phyloP scores from a whole-genome alignment of 2,329 filamentous ascomycete genomes.

The Alternaria arbusti region DNA sequence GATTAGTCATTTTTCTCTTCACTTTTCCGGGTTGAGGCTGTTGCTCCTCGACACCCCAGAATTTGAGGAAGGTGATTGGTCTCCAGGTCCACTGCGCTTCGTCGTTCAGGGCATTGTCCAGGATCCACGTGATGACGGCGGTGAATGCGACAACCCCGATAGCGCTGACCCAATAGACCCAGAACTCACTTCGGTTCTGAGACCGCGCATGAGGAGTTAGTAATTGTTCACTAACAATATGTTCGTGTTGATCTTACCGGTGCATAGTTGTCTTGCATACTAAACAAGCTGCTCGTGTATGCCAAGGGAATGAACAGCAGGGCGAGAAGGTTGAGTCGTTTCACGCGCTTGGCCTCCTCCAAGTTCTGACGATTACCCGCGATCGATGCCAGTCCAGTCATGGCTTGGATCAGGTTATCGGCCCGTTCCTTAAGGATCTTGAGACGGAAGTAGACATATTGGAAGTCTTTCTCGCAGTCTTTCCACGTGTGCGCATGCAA shows the following conservation, averaged over 20 bases:
- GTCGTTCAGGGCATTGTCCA: conserved; percentile 39
- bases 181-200: conserved; percentile 30
- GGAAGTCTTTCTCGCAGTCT: conserved; percentile 39
- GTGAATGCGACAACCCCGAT: conserved; percentile 34
- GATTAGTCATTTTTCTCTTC: conserved; percentile 17
- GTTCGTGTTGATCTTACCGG: conserved; percentile 9
- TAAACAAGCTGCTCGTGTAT: conserved; percentile 42
- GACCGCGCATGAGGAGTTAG: not conserved
- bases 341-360: conserved; percentile 45
- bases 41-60: conserved; percentile 12
- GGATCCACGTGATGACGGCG: conserved; percentile 28
- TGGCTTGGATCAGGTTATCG: conserved; percentile 42
- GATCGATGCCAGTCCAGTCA: conserved; percentile 44
- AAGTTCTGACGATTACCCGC: conserved; percentile 44
- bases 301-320: conserved; percentile 44
- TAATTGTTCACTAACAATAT: not conserved
- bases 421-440: conserved; percentile 42
- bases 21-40: not conserved
- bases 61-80: conserved; percentile 16
- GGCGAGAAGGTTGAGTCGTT: conserved; percentile 42
- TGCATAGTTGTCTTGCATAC: conserved; percentile 42
- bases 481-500: conserved; percentile 23
- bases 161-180: conserved; percentile 43
- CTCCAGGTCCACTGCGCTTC: conserved; percentile 33
- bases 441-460: conserved; percentile 43